Base-by-base conservation (phyloP, 164 flowering plant genomes). In the Platanus orientalis region DNA sequence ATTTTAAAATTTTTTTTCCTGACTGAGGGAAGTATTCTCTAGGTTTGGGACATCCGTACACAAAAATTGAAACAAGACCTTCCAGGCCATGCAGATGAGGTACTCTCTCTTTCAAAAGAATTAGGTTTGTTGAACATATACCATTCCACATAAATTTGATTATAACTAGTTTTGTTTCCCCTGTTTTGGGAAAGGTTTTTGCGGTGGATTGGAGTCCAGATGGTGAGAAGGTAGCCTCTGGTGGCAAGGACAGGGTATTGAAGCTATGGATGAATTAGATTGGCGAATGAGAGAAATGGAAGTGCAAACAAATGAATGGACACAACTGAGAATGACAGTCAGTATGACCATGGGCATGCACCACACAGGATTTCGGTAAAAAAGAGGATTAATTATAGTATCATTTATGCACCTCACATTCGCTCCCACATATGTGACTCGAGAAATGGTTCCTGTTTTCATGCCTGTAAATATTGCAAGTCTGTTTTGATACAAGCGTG, bases 141-240 rank as follows among this genome's bases (percentile, higher is more conserved):
- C 3, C 19, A 29, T 47, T 45, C 6, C 25, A 29, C 9, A 20
- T 21, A 10, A 17, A 11, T 19, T 10, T 39, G 6, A 30, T 23
- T 12, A 23, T n/a, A 23, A 6, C 13, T 52, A 9, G 21, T 5
- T 19, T 14, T 49, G 11, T 25, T 39, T 29, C 24, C 36, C 39
- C 29, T 61, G 25, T 25, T 30, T 48, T 55, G 39, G 61, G 20
- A 7, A 66, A 93, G 99, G 97, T 94, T 66, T 94, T 71, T 78
- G 93, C 96, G 20, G 99, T 94, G 68, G 97, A 94, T 67, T 94
- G 99, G 99, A 94, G 99, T 76, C 99, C 97, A 19, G 99, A 91
- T 75, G 99, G 99, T 47, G 97, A 94, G 81, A 94, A 94, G 71
- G 99, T 94, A 36, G 99, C 92, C 49, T 94, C 97, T 9, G 99